phyloP scores from a whole-genome alignment of 2,329 filamentous ascomycete genomes.

The Arthroderma sp. region DNA sequence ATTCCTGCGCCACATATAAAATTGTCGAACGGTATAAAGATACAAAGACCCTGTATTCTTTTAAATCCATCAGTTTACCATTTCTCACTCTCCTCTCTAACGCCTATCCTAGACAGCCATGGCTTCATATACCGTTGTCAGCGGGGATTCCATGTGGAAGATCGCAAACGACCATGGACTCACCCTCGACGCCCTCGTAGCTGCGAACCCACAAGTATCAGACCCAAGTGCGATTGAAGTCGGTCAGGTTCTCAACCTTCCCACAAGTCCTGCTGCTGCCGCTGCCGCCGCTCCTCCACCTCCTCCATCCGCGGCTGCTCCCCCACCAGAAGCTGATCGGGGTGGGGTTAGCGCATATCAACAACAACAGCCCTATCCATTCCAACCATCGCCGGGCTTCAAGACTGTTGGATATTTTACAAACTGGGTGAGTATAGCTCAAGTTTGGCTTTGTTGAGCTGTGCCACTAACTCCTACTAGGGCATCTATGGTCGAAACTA shows the following conservation, averaged over 20 bases:
- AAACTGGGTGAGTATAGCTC: constrained; percentile 27
- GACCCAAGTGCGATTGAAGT: constrained; percentile 8
- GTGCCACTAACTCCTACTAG: constrained; percentile 23
- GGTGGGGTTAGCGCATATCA: too few species aligned
- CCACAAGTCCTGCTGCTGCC: not conserved
- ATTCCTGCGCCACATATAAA: too few species aligned
- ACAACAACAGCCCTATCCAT: not conserved
- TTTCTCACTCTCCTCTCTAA: too few species aligned
- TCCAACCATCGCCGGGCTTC: constrained; percentile 3
- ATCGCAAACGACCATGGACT: constrained; percentile 22
- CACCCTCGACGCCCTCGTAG: constrained; percentile 10
- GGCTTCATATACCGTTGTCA: constrained; percentile 9
- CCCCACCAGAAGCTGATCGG: not conserved
- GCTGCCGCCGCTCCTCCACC: not conserved
- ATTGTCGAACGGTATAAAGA: too few species aligned
- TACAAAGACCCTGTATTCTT: too few species aligned
- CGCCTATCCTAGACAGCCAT: not conserved
- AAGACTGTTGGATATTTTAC: constrained; percentile 32
- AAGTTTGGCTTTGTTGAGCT: not conserved
- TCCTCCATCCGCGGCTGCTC: not conserved
- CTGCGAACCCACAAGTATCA: constrained; percentile 10
- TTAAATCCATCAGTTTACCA: too few species aligned
- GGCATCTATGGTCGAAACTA: constrained; percentile 80
- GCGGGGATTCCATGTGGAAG: constrained; percentile 16
- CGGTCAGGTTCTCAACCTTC: constrained; percentile 10